Percentiles rank a stretch among this genome's conserved stretches.
Conservation (phyloP, 805 yeast species). For the Wickerhamiella siamensis region DNA sequence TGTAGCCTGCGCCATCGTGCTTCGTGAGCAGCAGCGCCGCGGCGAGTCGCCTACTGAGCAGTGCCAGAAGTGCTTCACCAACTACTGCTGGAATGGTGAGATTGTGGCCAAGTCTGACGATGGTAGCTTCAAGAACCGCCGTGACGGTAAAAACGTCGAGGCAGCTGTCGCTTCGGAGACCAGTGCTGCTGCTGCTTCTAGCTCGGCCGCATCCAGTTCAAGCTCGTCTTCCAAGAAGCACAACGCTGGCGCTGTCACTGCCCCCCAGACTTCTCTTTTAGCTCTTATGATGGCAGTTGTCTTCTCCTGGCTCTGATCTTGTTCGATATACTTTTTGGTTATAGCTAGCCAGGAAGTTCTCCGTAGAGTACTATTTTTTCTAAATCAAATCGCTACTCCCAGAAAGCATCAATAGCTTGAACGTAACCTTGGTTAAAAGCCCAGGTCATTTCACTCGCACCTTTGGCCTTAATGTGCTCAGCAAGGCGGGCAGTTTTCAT, state of each 20-base stretch:
- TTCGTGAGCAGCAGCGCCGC: slow-evolving; percentile 64
- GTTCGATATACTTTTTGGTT: neutral
- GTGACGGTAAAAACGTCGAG: slow-evolving; percentile 25
- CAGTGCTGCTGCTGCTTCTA: neutral
- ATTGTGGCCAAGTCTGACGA: neutral
- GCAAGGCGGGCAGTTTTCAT: slow-evolving; percentile 49
- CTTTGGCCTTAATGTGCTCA: slow-evolving; percentile 46
- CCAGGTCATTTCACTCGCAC: slow-evolving; percentile 52
- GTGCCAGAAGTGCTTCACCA: slow-evolving; percentile 57
- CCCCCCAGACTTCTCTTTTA: slow-evolving; percentile 11
- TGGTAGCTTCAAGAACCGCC: slow-evolving; percentile 10
- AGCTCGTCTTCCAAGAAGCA: slow-evolving; percentile 1
- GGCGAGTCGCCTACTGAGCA: slow-evolving; percentile 48
- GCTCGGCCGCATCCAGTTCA: neutral
- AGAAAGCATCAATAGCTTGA: slow-evolving; percentile 38
- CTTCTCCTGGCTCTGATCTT: neutral
- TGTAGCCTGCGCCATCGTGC: slow-evolving; percentile 72
- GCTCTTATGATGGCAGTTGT: neutral
- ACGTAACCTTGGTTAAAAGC: slow-evolving; percentile 82
- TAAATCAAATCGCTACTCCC: neutral
- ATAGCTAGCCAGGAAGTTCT: no score
- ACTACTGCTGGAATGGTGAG: slow-evolving; percentile 67
- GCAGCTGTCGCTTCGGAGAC: neutral
- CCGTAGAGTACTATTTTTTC: neutral
- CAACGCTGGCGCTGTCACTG: neutral